Base-by-base conservation (phyloP, 345 rosid genomes). In the Abelmoschus esculentus region DNA sequence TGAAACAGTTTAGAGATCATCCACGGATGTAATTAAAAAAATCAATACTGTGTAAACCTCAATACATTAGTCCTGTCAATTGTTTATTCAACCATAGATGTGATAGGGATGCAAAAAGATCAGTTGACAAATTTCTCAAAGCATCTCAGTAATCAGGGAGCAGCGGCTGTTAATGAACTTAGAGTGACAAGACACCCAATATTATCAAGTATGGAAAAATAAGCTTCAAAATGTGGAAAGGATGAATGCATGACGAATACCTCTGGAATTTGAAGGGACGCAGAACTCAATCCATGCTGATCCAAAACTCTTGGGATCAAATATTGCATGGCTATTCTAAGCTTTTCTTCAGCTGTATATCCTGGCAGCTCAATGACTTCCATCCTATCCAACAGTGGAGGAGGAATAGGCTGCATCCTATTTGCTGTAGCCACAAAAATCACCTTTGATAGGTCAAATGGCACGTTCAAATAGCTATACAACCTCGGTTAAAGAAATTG, bases 301-400 rank as follows among this genome's bases (percentile, higher is more conserved):
- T 89, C 96, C 74, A 95, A 81, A 70, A 95, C 99, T 77, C 97
- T 83, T 74, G 99, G 99, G 82, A 95, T 87, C 77, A 95, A 80
- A 88, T 91, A 91, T 38, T 79, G 87, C 89, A 90, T 87, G 53
- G 99, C 97, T 81, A 91, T 95, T 78, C 74, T 85, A 63, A 91
- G 95, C n/a, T n/a, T n/a, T n/a, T n/a, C n/a, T n/a, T n/a, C n/a
- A n/a, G n/a, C n/a, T n/a, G n/a, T n/a, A n/a, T 95, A 95, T 55
- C 97, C 99, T 74, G 99, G 97, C 70, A 95, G 82, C 82, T 95
- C 99, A 75, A 95, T 91, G 63, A 91, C 92, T 82, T 95, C 97
- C 99, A 95, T 90, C 83, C 99, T 87, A 78, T 95, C 99, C 66
- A 88, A 76, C 53, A 95, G 96, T 32, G 99, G 84, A 15, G 99